These are phyloP conservation scores for Spathaspora hagerdaliae DNA, from an alignment of 805 yeast genomes.

Conservation along the genomic window DNA sequence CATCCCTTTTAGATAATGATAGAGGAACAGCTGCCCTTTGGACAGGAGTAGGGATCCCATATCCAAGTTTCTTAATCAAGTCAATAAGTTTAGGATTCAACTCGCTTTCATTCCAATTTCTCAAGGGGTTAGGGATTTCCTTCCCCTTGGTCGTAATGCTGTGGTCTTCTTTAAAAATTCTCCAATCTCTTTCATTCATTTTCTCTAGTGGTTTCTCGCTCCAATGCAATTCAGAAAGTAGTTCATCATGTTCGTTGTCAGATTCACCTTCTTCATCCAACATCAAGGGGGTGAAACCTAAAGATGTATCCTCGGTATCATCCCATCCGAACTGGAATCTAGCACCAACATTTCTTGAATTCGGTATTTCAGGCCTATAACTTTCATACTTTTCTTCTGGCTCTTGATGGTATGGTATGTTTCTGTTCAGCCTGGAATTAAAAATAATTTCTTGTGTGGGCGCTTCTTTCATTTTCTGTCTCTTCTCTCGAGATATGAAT, in stretches of 20 bases:
- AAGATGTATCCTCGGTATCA: slow-evolving; percentile 60
- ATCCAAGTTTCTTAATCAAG: slow-evolving; percentile 42
- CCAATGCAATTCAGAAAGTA: slow-evolving; percentile 45
- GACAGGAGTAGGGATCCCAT: slow-evolving; percentile 77
- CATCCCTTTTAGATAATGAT: slow-evolving; percentile 55
- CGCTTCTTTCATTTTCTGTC: slow-evolving; percentile 6
- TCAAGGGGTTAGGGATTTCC: slow-evolving; percentile 46
- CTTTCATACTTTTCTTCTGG: neutral
- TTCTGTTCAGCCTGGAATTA: neutral
- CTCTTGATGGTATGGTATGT: slow-evolving; percentile 1
- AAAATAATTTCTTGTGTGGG: neutral
- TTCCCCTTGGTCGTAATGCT: slow-evolving; percentile 48
- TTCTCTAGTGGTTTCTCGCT: slow-evolving; percentile 53
- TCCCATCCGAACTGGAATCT: slow-evolving; percentile 71
- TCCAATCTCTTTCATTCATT: slow-evolving; percentile 88
- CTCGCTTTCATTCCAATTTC: slow-evolving; percentile 67
- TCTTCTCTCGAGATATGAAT: slow-evolving; percentile 17
- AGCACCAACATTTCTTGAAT: slow-evolving; percentile 6
- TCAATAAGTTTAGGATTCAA: slow-evolving; percentile 35
- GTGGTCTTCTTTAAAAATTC: slow-evolving; percentile 76
- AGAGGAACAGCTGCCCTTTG: slow-evolving; percentile 86
- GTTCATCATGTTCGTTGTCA: slow-evolving; percentile 8
- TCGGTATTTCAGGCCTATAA: neutral
- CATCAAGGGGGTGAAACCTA: slow-evolving; percentile 37
- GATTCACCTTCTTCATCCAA: slow-evolving; percentile 9